Evolutionary conservation across 345 rosid species (phyloP).

Genomic region (Jatropha curcas): DNA sequence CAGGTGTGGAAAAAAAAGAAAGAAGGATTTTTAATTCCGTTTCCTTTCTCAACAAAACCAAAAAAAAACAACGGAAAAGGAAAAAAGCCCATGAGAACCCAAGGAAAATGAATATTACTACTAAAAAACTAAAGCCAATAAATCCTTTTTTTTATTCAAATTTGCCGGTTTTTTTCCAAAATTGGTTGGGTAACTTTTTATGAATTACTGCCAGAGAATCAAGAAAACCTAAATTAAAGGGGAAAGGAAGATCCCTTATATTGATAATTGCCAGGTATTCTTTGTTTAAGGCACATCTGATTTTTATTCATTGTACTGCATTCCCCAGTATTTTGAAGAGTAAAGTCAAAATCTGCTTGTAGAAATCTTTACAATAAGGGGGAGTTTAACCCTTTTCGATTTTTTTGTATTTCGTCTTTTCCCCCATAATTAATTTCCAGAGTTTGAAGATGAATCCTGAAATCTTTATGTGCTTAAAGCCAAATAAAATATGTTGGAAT

Average conservation of each 20-base stretch:
- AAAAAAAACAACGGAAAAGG: no score
- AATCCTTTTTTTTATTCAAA: not conserved
- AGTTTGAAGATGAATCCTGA: constrained; percentile 99
- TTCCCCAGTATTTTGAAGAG: not conserved
- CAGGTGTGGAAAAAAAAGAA: no score
- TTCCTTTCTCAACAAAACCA: no score
- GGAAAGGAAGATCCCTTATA: constrained; percentile 89
- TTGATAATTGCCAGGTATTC: constrained; percentile 87
- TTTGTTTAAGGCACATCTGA: not conserved
- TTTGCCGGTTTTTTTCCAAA: no score
- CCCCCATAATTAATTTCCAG: constrained; percentile 41
- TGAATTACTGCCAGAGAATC: constrained; percentile 56
- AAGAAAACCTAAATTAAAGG: constrained; percentile 93
- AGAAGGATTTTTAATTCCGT: no score
- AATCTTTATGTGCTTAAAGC: constrained; percentile 86
- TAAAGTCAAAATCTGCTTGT: not conserved
- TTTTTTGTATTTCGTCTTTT: not conserved
- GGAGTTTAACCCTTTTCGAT: not conserved
- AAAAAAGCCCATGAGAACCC: constrained; percentile 50
- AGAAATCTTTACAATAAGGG: not conserved
- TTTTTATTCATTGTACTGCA: not conserved
- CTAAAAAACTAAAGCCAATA: not conserved
- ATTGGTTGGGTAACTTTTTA: not conserved
- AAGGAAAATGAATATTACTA: no score
- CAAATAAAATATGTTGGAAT: constrained; percentile 82